Conservation (phyloP, 2,329 filamentous ascomycete genomes). For the Rachicladosporium sp. region DNA sequence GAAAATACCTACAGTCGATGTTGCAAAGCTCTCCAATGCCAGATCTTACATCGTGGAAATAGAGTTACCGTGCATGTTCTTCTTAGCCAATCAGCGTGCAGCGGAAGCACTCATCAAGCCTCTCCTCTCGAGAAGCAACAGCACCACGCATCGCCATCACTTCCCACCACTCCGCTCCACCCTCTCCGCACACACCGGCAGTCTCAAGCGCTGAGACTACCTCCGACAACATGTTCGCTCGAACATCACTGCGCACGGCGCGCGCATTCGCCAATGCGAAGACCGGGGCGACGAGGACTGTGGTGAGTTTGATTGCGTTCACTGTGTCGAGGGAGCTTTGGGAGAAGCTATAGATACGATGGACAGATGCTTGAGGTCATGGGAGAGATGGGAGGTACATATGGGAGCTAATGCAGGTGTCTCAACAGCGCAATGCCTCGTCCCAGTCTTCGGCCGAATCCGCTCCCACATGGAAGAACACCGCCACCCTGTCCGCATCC, state of each 20-base stretch:
- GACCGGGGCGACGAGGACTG: constrained; percentile 36
- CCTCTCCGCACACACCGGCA: constrained; percentile 7
- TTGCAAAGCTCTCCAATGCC: too few species aligned
- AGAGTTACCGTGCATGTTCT: too few species aligned
- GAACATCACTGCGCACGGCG: constrained; percentile 79
- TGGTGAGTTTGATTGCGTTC: constrained; percentile 24
- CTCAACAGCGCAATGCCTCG: constrained; percentile 47
- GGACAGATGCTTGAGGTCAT: too few species aligned
- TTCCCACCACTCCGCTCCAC: constrained; percentile 2
- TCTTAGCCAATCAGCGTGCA: too few species aligned
- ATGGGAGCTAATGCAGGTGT: constrained; percentile 9
- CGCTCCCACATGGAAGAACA: constrained; percentile 69
- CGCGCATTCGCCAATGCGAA: constrained; percentile 78
- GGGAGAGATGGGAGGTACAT: constrained; percentile 6
- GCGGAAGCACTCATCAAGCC: too few species aligned
- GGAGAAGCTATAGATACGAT: not conserved
- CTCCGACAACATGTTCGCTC: constrained; percentile 71
- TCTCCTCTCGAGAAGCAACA: not conserved
- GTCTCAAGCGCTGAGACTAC: constrained; percentile 23
- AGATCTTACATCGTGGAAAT: too few species aligned
- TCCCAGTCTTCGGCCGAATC: constrained; percentile 56
- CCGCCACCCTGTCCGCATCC: constrained; percentile 74
- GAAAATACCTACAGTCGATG: too few species aligned
- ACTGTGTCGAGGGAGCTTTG: constrained; percentile 1
- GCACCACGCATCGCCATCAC: constrained; percentile 7